Conservation (phyloP, 768 basidiomycete genomes). For the Lentinula detonsa region DNA sequence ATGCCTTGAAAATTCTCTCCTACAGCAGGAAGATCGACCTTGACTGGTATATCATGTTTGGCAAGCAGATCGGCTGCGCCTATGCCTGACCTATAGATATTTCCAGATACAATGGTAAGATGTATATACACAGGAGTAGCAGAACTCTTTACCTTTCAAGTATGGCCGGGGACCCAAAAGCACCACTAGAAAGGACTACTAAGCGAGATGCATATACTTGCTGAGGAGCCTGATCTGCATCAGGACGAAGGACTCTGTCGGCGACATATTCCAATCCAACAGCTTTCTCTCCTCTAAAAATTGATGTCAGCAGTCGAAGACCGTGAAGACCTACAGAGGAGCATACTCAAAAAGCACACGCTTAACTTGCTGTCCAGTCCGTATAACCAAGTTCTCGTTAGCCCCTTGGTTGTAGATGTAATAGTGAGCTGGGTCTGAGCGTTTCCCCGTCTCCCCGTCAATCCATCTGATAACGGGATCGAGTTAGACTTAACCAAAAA, state of each 20-base stretch:
- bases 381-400: slow-evolving; percentile 19
- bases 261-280: slow-evolving; percentile 24
- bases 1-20: slow-evolving; percentile 39
- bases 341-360: slow-evolving; percentile 23
- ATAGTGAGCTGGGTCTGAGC: slow-evolving; percentile 32
- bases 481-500: not conserved
- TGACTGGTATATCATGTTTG: slow-evolving; percentile 26
- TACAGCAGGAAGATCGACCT: slow-evolving; percentile 46
- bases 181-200: slow-evolving; percentile 23
- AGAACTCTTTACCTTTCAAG: slow-evolving; percentile 19
- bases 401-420: slow-evolving; percentile 22
- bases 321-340: not conserved
- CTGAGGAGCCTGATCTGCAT: slow-evolving; percentile 15
- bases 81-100: slow-evolving; percentile 35
- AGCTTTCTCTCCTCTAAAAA: slow-evolving; percentile 10
- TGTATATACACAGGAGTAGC: not conserved
- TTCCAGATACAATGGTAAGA: not conserved
- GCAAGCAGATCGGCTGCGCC: slow-evolving; percentile 33
- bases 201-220: slow-evolving; percentile 18
- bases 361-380: slow-evolving; percentile 17
- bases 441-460: slow-evolving; percentile 25
- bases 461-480: slow-evolving; percentile 23
- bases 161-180: slow-evolving; percentile 26
- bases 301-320: not conserved
- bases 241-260: slow-evolving; percentile 15